Percentiles rank a stretch among this genome's conserved stretches.
phyloP scores from a whole-genome alignment of 2,329 filamentous ascomycete species.

The Orbilia ellipsospora region DNA sequence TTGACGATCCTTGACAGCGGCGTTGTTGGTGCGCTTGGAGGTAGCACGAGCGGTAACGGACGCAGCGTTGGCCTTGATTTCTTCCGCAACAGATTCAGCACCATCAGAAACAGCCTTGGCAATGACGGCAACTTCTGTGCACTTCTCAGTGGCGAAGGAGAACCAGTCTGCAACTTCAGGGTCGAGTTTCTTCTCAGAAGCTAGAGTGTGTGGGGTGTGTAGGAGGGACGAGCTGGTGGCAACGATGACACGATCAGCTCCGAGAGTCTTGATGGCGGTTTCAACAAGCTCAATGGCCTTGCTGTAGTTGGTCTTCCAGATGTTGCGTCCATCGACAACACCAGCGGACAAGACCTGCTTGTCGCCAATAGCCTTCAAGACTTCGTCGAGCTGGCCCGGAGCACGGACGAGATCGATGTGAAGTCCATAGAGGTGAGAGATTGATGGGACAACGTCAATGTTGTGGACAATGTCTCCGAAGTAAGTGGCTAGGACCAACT shows the following conservation, averaged over 20 bases:
- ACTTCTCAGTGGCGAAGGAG: slow-evolving; percentile 97
- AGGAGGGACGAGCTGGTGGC: slow-evolving; percentile 97
- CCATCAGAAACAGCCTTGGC: slow-evolving; percentile 97
- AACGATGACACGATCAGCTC: slow-evolving; percentile 96
- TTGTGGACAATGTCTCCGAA: slow-evolving; percentile 99
- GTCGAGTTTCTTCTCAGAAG: slow-evolving; percentile 98
- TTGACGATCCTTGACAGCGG: slow-evolving; percentile 96
- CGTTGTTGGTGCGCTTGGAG: slow-evolving; percentile 95
- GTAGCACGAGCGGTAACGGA: slow-evolving; percentile 89
- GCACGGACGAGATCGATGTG: slow-evolving; percentile 98
- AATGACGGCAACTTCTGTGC: slow-evolving; percentile 86
- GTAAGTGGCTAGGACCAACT: slow-evolving; percentile 93
- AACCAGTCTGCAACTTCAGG: slow-evolving; percentile 96
- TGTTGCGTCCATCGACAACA: slow-evolving; percentile 98
- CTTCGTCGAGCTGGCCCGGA: slow-evolving; percentile 93
- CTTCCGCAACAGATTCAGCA: slow-evolving; percentile 82
- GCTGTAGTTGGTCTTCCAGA: slow-evolving; percentile 99
- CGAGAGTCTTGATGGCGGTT: slow-evolving; percentile 90
- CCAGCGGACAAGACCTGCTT: slow-evolving; percentile 92
- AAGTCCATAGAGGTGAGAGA: slow-evolving; percentile 79
- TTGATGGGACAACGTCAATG: slow-evolving; percentile 84
- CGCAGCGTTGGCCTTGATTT: slow-evolving; percentile 97
- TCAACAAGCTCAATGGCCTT: slow-evolving; percentile 90
- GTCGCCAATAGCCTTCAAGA: slow-evolving; percentile 82
- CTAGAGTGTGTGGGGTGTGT: slow-evolving; percentile 97